Conservation (phyloP, 495 filamentous ascomycete genomes). For the Penicillium tannophilum region DNA sequence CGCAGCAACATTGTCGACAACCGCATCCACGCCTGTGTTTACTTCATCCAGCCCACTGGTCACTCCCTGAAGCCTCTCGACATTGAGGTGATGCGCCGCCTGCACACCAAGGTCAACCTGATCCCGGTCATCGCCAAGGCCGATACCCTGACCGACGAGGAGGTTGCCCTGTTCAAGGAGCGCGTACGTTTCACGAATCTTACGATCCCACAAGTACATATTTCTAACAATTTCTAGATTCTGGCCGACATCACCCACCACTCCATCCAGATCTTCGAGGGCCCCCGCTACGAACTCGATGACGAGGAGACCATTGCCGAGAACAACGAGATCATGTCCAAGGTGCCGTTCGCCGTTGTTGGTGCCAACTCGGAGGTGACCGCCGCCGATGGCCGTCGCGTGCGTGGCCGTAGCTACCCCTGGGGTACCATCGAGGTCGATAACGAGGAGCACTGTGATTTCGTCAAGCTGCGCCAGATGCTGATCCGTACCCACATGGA, state of each 20-base stretch:
- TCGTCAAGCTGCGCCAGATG: slow-evolving; percentile 99
- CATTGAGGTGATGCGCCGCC: slow-evolving; percentile 97
- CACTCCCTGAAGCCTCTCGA: slow-evolving; percentile 99
- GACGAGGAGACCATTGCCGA: slow-evolving; percentile 99
- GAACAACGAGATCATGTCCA: slow-evolving; percentile 99
- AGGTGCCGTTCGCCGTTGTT: slow-evolving; percentile 97
- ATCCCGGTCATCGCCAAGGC: slow-evolving; percentile 99
- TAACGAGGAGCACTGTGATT: slow-evolving; percentile 99
- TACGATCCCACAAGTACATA: slow-evolving; percentile 9
- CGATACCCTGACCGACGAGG: slow-evolving; percentile 96
- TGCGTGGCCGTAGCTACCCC: slow-evolving; percentile 94
- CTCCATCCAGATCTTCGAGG: slow-evolving; percentile 97
- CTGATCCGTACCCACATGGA: slow-evolving; percentile 99
- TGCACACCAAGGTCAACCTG: slow-evolving; percentile 99
- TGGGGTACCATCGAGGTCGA: slow-evolving; percentile 99
- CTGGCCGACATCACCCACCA: slow-evolving; percentile 96
- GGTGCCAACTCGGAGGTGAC: slow-evolving; percentile 93
- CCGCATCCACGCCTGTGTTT: slow-evolving; percentile 96
- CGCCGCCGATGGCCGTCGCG: slow-evolving; percentile 88
- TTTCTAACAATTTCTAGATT: slow-evolving; percentile 60
- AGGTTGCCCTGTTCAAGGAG: slow-evolving; percentile 90
- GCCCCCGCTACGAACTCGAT: slow-evolving; percentile 95
- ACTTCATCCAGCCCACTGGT: slow-evolving; percentile 98
- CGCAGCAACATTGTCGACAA: slow-evolving; percentile 99
- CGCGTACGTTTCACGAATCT: slow-evolving; percentile 62